These are phyloP conservation scores for Corynespora cassiicola DNA, from an alignment of 2,329 filamentous ascomycete species.

Conservation along the genomic window DNA sequence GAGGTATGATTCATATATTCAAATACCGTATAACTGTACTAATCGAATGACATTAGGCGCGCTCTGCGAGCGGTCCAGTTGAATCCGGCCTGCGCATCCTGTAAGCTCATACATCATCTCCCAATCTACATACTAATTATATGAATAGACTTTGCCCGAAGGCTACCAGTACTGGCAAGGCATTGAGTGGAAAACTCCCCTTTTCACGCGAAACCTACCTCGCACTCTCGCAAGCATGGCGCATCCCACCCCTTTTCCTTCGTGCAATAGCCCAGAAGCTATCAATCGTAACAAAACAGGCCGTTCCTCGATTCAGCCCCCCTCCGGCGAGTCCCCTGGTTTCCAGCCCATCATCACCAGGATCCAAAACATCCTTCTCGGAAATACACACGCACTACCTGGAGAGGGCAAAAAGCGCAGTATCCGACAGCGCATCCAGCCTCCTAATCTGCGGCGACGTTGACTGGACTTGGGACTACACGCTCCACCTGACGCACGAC, in stretches of 20 bases:
- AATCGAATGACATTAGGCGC: constrained; percentile 5
- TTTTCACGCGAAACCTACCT: constrained; percentile 17
- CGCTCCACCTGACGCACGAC: constrained; percentile 13
- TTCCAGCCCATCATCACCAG: background rate
- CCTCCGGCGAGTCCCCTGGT: background rate
- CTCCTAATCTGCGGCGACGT: constrained; percentile 17
- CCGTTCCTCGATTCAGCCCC: too few species aligned
- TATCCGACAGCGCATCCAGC: constrained; percentile 9
- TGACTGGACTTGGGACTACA: constrained; percentile 25
- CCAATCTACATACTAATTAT: background rate
- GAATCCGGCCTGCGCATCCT: constrained; percentile 14
- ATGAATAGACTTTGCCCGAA: too few species aligned
- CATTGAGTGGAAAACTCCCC: constrained; percentile 19
- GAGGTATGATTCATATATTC: constrained; percentile 8
- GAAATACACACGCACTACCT: background rate
- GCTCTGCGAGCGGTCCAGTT: constrained; percentile 11
- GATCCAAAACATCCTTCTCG: background rate
- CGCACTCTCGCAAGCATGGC: constrained; percentile 14
- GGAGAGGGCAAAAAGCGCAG: constrained; percentile 4
- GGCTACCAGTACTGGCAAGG: constrained; percentile 15
- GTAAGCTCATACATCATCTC: constrained; percentile 5
- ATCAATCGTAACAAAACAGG: constrained; percentile 16
- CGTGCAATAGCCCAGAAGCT: constrained; percentile 19
- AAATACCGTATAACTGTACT: background rate
- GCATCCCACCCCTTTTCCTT: constrained; percentile 17